Evolutionary conservation across 1,284 basidiomycete species (phyloP), one percentile per base, ranked within the genome.

Genomic region (Trichosporon sp.): DNA sequence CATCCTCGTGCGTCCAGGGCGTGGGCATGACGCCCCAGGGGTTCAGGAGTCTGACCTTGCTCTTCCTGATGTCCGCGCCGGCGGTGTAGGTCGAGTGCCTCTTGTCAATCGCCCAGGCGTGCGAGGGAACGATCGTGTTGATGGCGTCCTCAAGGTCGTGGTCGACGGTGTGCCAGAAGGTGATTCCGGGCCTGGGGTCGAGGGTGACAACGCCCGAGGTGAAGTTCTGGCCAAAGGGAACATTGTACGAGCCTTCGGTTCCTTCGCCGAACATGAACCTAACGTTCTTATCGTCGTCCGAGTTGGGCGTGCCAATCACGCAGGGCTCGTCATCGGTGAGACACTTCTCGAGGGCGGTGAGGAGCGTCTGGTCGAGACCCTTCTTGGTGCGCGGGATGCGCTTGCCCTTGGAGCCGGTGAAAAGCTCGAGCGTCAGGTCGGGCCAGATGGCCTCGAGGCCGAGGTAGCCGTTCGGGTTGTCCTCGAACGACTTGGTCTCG

Each of bases 261-360:
- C n/a, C n/a, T n/a, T n/a, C n/a, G n/a, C n/a, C n/a, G n/a, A n/a
- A n/a, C n/a, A n/a, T n/a, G n/a, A n/a, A n/a, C n/a, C n/a, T n/a
- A n/a, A n/a, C n/a, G n/a, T n/a, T n/a, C n/a, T 62, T 21, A 58
- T 65, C 34, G n/a, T 31, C 21, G 56, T 38, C 58, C 15, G 64
- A 62, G 23, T 5, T 2, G 2, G 29, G 56, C 15, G 56, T 31
- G 21, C 58, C 66, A 7, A 70, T 31, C 6, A 65, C 44, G 12
- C 69, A 70, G 13, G 67, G 66, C n/a, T 62, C 13, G 44, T 34
- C 32, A 34, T 56, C 47, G 21, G 44, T 58, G 23, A 70, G 44
- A 60, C 69, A 70, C 15, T 53, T 21, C 31, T 65, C 15, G 2
- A 60, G 21, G 4, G 53, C 29, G 42, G 13, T 21, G 31, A 67